Conservation (phyloP, 768 basidiomycete species). For the Kondoa subrosea region DNA sequence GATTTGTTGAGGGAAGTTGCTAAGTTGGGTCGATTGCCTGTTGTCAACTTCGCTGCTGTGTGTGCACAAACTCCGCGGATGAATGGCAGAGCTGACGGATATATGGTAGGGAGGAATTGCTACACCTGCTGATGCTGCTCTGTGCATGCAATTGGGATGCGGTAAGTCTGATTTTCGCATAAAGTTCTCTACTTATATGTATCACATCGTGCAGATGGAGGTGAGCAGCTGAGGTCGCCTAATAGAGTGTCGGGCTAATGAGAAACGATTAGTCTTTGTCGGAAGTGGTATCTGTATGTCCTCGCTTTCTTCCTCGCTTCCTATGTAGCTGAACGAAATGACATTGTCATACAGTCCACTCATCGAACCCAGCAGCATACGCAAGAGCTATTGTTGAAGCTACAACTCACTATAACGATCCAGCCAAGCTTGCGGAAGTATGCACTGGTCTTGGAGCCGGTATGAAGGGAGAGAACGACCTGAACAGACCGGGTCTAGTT, state of each 20-base stretch:
- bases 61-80: slow-evolving; percentile 46
- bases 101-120: slow-evolving; percentile 18
- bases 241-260: too few species aligned
- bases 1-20: slow-evolving; percentile 92
- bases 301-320: neutral
- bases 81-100: neutral
- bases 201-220: too few species aligned
- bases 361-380: slow-evolving; percentile 80
- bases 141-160: slow-evolving; percentile 96
- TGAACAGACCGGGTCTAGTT: slow-evolving; percentile 12
- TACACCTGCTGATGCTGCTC: slow-evolving; percentile 66
- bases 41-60: slow-evolving; percentile 93
- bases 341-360: slow-evolving; percentile 89
- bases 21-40: slow-evolving; percentile 76
- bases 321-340: neutral
- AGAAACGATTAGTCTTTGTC: slow-evolving; percentile 95
- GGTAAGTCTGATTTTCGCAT: slow-evolving; percentile 48
- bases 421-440: slow-evolving; percentile 75
- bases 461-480: slow-evolving; percentile 25
- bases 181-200: neutral
- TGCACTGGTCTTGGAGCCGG: slow-evolving; percentile 29
- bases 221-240: too few species aligned
- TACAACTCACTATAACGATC: slow-evolving; percentile 91
- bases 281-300: slow-evolving; percentile 53
- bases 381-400: slow-evolving; percentile 94